Evolutionary conservation across 257 asterid genomes (phyloP), one percentile per base, ranked within the genome.

Genomic region (Penstemon davidsonii): DNA sequence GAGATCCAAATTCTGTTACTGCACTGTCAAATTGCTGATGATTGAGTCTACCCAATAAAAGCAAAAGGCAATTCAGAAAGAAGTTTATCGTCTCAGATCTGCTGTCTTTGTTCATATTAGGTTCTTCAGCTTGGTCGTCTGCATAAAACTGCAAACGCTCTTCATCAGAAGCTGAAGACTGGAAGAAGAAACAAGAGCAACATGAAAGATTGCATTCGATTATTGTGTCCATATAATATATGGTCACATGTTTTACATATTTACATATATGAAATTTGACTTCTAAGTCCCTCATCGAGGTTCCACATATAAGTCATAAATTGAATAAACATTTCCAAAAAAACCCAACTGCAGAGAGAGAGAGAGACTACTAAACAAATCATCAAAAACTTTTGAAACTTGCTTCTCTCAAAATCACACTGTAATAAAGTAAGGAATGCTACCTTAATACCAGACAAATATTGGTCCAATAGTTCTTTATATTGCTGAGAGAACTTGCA

Each of bases 401-500:
- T 40, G 19, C 42, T 57, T 38, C 10, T 64, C 60, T 60, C 69
- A 68, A 36, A 5, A 73, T 46, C 69, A 47, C 71, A 61, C 66
- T 62, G 52, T 44, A 67, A 74, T 19, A 60, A 15, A 66, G 54
- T 36, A 70, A 62, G 58, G 64, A 66, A 47, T 53, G 55, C 13
- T 82, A 92, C 98, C 96, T 87, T 85, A 78, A 89, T 82, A 71
- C 98, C 97, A 64, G 98, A 83, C 75, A 92, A 56, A 82, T 83
- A 92, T 63, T 92, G 95, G 51, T 85, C 81, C 75, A 89, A 72
- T 45, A 87, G 75, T 71, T 84, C 96, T 67, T 81, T 92, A 76
- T 82, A 76, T 66, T 83, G 80, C 73, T 71, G 84, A 69, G 86
- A 70, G 71, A 86, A 79, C 70, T 74, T 82, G 82, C 45, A 65